A percentile compares a stretch with the other conserved stretches of the same genome.
Conservation (phyloP, 345 rosid species). For the Cochlearia excelsa region DNA sequence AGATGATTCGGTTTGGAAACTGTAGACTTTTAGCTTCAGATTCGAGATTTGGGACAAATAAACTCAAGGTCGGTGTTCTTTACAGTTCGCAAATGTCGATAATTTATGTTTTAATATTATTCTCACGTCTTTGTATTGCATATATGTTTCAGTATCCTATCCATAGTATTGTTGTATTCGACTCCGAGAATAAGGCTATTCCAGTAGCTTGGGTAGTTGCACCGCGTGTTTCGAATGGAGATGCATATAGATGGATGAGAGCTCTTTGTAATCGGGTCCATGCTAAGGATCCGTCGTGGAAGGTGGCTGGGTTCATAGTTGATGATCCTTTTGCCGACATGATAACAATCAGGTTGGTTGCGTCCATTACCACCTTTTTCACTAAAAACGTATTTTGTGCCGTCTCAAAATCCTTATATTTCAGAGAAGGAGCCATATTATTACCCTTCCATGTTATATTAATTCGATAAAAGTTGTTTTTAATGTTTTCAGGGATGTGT, state of each 20-base stretch:
- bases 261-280: constrained; percentile 83
- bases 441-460: not conserved
- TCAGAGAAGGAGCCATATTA: constrained; percentile 13
- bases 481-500: constrained; percentile 72
- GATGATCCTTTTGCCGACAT: constrained; percentile 87
- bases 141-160: constrained; percentile 65
- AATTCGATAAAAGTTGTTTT: constrained; percentile 17
- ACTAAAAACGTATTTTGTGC: constrained; percentile 3
- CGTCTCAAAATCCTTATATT: not conserved
- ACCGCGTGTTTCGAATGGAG: constrained; percentile 58
- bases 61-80: constrained; percentile 68
- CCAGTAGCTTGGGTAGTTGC: constrained; percentile 96
- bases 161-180: constrained; percentile 79
- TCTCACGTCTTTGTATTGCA: constrained; percentile 25
- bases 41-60: constrained; percentile 87
- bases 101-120: constrained; percentile 1
- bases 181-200: constrained; percentile 89
- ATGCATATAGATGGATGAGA: constrained; percentile 84
- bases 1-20: constrained; percentile 93
- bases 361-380: not conserved
- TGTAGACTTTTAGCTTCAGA: constrained; percentile 79
- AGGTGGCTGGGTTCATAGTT: constrained; percentile 87
- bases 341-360: constrained; percentile 58
- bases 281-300: constrained; percentile 82
- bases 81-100: not conserved